Base-by-base conservation (phyloP, 116 monocot genomes). In the Iris pallida region DNA sequence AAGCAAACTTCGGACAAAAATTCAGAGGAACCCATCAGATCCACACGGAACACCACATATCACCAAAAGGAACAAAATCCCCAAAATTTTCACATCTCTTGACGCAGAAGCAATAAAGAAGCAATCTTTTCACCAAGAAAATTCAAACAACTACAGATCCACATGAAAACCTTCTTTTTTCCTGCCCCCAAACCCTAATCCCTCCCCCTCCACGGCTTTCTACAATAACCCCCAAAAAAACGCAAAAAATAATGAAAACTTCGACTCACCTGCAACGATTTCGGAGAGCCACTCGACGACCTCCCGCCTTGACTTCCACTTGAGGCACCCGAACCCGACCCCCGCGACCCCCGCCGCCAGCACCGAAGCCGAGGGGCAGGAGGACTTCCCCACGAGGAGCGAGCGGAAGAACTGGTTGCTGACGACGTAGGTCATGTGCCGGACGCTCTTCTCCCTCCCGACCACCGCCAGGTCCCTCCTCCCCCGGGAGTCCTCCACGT, bases 211-310 rank as follows among this genome's bases (percentile, higher is more conserved):
- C 30, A 30, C 30, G 30, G 30, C 3, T 30, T 30, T 30, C 30
- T 30, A 30, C 30, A n/a, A n/a, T n/a, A n/a, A n/a, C n/a, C n/a
- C 30, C 30, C 30, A 30, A 30, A 30, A 30, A 30, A 30, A 30
- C 30, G 30, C 30, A 30, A 30, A 3, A 30, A 30, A 30, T 30
- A 13, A 42, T 51, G 11, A 8, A 68, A 45, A 45, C 44, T 11
- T 5, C 11, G 4, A 47, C 60, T 16, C 64, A 95, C 95, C 95
- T 67, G 82, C 80, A 7, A 95, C 84, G 51, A 91, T 16, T 13
- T 83, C 80, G 16, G 83, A 71, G n/a, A 95, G 82, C 91, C 91
- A 95, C 69, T 86, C 86, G n/a, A 91, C 70, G 53, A 89, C 88
- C 83, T 95, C 91, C 68, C 95, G 67, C 71, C 89, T 75, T 2